Base-by-base conservation (phyloP, 108 stramenopile genomes). In the Nannochloropsis granulata region DNA sequence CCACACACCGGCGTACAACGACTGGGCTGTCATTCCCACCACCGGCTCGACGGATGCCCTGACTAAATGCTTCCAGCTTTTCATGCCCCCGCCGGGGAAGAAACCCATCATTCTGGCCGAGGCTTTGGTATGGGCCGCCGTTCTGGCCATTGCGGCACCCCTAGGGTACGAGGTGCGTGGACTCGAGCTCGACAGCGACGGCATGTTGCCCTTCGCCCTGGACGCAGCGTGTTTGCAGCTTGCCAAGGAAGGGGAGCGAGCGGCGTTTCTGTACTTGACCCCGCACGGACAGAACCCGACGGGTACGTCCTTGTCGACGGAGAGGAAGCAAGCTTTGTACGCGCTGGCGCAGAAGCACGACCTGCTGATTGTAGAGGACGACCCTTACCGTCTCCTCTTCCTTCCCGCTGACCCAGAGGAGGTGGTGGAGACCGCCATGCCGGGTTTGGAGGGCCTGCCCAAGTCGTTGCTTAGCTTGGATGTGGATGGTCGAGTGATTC, bases 361-460 rank as follows among this genome's bases (percentile, higher is more conserved):
- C 81, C 78, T 91, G 24, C 44, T 91, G 12, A 90, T 93, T 42
- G 34, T 91, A 14, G 93, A 93, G 80, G 93, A 93, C 86, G 93
- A 93, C 43, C 90, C 92, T 0, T 93, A 93, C 83, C 91, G 89
- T 84, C 91, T 85, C 80, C 84, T 93, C 21, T 45, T 88, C 34
- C 90, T 87, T 23, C 23, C 24, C 21, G 44, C 23, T 1, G 78
- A 78, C 23, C 23, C 8, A 14, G 86, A 82, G 13, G 12, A 43
- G 82, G 71, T 10, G n/a, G 9, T 0, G 43, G 79, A 79, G 23
- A 12, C 78, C 56, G 78, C 78, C 78, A 82, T 71, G 86, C 83
- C 78, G 12, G 43, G 43, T 13, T 11, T 81, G 24, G 83, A 23
- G 24, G 71, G 24, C 14, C 45, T 44, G 23, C 56, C 84, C 43